These are phyloP conservation scores for Parachaetomium inaequale DNA, from an alignment of 495 filamentous ascomycete genomes.

Conservation along the genomic window DNA sequence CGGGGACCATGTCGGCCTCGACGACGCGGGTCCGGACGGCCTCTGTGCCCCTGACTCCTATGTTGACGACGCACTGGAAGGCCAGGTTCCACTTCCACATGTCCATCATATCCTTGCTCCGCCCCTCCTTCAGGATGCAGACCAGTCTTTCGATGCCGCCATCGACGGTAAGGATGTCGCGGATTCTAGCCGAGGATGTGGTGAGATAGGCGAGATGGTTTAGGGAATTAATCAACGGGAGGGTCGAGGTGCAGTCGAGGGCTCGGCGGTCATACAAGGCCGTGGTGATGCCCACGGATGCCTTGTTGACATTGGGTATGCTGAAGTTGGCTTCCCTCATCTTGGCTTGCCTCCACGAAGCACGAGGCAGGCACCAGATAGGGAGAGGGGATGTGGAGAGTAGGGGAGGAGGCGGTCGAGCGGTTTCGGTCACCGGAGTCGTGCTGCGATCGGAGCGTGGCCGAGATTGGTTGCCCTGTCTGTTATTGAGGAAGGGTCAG, in stretches of 20 bases:
- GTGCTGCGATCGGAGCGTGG: slow-evolving; percentile 6
- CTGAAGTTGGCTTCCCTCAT: slow-evolving; percentile 99
- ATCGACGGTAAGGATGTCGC: slow-evolving; percentile 97
- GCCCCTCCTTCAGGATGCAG: slow-evolving; percentile 94
- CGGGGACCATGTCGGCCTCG: slow-evolving; percentile 97
- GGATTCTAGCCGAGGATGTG: slow-evolving; percentile 94
- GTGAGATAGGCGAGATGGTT: slow-evolving; percentile 98
- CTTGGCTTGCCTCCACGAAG: slow-evolving; percentile 38
- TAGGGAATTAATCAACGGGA: slow-evolving; percentile 95
- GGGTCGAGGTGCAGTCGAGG: slow-evolving; percentile 94
- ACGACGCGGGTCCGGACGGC: slow-evolving; percentile 89
- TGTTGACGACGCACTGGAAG: slow-evolving; percentile 98
- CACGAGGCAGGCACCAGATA: slow-evolving; percentile 35
- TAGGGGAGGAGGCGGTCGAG: background rate
- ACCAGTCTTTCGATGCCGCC: slow-evolving; percentile 93
- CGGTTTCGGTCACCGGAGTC: background rate
- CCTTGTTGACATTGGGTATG: slow-evolving; percentile 99
- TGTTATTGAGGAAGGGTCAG: slow-evolving; percentile 13
- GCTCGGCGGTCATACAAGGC: slow-evolving; percentile 96
- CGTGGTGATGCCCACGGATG: slow-evolving; percentile 97
- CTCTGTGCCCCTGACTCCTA: slow-evolving; percentile 93
- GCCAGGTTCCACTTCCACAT: slow-evolving; percentile 99
- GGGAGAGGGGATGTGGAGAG: slow-evolving; percentile 19
- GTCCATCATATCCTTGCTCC: slow-evolving; percentile 97
- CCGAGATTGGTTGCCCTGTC: background rate